Base-by-base conservation (phyloP, 164 flowering plant species). In the Dillenia suffruticosa region DNA sequence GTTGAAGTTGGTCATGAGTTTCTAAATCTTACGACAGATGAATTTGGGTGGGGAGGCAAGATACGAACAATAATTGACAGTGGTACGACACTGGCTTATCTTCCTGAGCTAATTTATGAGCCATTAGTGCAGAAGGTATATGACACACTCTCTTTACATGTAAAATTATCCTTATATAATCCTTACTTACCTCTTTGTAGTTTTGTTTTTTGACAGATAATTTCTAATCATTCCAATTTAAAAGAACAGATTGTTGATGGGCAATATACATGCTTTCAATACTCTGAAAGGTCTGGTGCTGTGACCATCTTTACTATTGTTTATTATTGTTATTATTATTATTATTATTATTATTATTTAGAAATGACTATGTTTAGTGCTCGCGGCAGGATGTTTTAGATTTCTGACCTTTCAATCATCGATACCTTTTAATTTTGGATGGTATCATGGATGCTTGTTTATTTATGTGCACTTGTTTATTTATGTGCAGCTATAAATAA, bases 11-110 rank as follows among this genome's bases (percentile, higher is more conserved):
- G 86, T 51, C 58, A 10, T 57, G 58, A 60, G 6, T 72, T 65
- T 47, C 74, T 86, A 56, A 72, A 73, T 64, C 71, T 86, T 59
- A 61, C 92, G 17, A 47, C 73, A 26, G 78, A 84, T 72, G 60
- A 74, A 46, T 79, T 70, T 68, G 75, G 67, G 49, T 56, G 49
- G 12, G 85, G 83, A 59, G 79, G 75, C 67, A 65, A 63, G 47
- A 77, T 65, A 64, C 87, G 86, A 49, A 72, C 84, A 11, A 81
- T 86, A 73, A 84, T 86, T 64, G 92, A 86, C 61, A 84, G 87
- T 74, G 92, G 92, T 59, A 86, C 92, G 63, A 84, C 92, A 17
- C 68, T 86, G 76, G 92, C 89, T 48, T 86, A 86, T 73, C 79
- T 86, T n/a, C 92, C 92, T 11, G 78, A 79, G 19, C 59, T 73